Percentiles rank a stretch among this genome's conserved stretches.
Conservation (phyloP, 768 basidiomycete genomes). For the Suillus hirtellus region DNA sequence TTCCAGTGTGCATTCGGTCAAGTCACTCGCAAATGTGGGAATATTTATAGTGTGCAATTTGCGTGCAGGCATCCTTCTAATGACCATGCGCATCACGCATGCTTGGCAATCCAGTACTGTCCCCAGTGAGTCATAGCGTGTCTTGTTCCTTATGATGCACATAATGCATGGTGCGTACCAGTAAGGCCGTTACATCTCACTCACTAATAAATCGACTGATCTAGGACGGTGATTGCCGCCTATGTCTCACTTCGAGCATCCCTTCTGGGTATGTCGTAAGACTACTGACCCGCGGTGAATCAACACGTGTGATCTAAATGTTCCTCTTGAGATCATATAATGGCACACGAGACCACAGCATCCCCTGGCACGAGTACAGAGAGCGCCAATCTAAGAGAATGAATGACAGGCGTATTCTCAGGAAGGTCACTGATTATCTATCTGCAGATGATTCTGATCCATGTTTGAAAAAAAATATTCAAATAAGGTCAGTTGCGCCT, state of each 20-base stretch:
- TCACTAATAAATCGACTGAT: background rate
- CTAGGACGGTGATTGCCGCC: background rate
- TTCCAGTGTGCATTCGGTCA: constrained; percentile 1
- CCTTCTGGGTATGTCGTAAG: background rate
- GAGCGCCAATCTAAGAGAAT: background rate
- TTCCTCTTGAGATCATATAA: background rate
- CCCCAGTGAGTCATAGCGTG: background rate
- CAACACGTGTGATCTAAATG: background rate
- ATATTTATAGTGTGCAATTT: background rate
- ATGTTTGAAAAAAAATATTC: background rate
- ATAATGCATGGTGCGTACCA: background rate
- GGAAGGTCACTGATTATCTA: constrained; percentile 2
- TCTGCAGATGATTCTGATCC: background rate
- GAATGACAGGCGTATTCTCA: background rate
- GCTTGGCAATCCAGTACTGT: background rate
- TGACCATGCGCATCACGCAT: background rate
- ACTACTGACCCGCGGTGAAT: background rate
- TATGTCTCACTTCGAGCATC: background rate
- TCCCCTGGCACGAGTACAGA: background rate
- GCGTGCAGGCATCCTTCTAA: background rate
- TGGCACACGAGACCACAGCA: background rate
- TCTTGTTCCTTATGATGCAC: background rate
- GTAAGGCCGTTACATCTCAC: too few species aligned
- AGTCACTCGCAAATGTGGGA: background rate
- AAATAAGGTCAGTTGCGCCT: background rate